Evolutionary conservation across 2,329 filamentous ascomycete genomes (phyloP), one percentile per base, ranked within the genome.

Genomic region (Hymenoscyphus fructigenus): DNA sequence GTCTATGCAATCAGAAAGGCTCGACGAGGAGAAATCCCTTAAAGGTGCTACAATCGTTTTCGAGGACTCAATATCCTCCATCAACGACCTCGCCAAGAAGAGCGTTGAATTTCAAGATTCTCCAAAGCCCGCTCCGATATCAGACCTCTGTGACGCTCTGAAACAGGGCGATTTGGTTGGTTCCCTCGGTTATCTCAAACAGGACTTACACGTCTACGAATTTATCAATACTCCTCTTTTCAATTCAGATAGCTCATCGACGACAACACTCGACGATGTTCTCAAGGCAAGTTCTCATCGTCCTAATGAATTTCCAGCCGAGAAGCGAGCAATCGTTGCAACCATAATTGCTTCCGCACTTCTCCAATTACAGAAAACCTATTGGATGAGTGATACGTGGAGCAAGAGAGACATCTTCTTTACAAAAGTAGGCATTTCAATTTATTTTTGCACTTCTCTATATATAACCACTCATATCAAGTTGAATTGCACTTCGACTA

Each of bases 351-450:
- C 59, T 29, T 60, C 59, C 1, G 17, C 38, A 7, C 38, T 60
- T 28, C 59, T 60, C 14, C 59, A 60, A 17, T 38, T 60, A 9
- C 59, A 53, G 47, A 50, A 50, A 29, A 60, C 59, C 2, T 20
- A 44, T 12, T 60, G 59, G 59, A 23, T 60, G 26, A 50, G 36
- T 28, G 59, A 60, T n/a, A 47, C 36, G 4, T 60, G 59, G 59
- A 29, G 38, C 38, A 60, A 60, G 20, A 44, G 9, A 28, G 59
- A 60, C 17, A 50, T 60, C 9, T 20, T 60, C 23, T 60, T 60
- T n/a, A 23, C 38, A 15, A 50, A 15, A 14, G 59, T 29, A n/a
- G 10, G 47, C 26, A 53, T 53, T 26, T 10, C 29, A 6, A 5
- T 32, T 32, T 5, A n/a, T n/a, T n/a, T n/a, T n/a, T n/a, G n/a